Conservation (phyloP, 768 basidiomycete species). For the Krasilnikovozyma curviuscula region DNA sequence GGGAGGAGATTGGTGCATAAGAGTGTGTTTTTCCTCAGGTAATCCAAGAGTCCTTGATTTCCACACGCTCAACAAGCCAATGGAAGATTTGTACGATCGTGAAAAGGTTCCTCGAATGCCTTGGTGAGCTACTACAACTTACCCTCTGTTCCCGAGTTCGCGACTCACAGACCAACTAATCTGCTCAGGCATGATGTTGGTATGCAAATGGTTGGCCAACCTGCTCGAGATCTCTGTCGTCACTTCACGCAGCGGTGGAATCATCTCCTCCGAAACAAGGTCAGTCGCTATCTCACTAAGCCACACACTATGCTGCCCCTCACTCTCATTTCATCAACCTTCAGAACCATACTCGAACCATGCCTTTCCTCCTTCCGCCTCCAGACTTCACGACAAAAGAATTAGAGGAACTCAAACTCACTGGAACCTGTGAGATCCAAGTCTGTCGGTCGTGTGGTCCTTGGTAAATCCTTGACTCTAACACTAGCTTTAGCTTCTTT, state of each 20-base stretch:
- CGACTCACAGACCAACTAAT: not conserved
- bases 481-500: not conserved
- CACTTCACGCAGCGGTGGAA: slow-evolving; percentile 97
- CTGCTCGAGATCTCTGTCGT: slow-evolving; percentile 77
- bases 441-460: slow-evolving; percentile 87
- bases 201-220: slow-evolving; percentile 88
- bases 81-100: slow-evolving; percentile 90
- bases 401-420: slow-evolving; percentile 55
- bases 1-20: not conserved
- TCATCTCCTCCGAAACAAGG: slow-evolving; percentile 78
- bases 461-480: slow-evolving; percentile 29
- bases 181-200: slow-evolving; percentile 76
- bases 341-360: slow-evolving; percentile 71
- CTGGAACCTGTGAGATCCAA: slow-evolving; percentile 91
- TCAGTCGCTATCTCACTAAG: slow-evolving; percentile 23
- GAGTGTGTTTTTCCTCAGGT: not conserved
- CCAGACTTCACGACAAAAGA: slow-evolving; percentile 75
- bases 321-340: not conserved
- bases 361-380: slow-evolving; percentile 87
- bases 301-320: too few species aligned
- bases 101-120: slow-evolving; percentile 81
- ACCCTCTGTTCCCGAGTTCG: not conserved
- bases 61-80: slow-evolving; percentile 63
- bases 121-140: slow-evolving; percentile 40
- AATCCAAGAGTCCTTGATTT: slow-evolving; percentile 79